phyloP scores from a whole-genome alignment of 1,284 basidiomycete species.

The Sphagnurus paluster region DNA sequence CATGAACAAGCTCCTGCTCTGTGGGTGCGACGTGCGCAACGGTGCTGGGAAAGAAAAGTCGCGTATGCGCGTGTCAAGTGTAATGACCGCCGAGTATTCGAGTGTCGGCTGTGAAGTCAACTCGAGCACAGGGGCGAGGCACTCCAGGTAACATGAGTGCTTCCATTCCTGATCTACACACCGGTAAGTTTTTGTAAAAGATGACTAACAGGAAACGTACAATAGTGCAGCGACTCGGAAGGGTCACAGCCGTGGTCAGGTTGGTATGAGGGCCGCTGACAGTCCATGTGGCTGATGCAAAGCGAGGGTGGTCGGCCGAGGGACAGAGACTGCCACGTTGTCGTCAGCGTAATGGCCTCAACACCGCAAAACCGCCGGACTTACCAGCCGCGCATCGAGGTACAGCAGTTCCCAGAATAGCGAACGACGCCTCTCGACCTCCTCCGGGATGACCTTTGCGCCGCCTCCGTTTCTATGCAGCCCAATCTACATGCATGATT shows the following conservation, averaged over 20 bases:
- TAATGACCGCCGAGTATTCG: constrained; percentile 51
- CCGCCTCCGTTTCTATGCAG: constrained; percentile 50
- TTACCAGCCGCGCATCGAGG: constrained; percentile 43
- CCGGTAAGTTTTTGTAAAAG: too few species aligned
- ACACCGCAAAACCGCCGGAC: constrained; percentile 16
- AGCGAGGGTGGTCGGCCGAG: constrained; percentile 45
- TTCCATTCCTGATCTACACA: constrained; percentile 61
- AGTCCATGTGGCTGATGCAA: constrained; percentile 42
- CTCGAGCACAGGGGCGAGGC: constrained; percentile 57
- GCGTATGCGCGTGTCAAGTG: constrained; percentile 58
- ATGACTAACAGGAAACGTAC: constrained; percentile 23
- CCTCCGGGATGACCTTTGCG: constrained; percentile 44
- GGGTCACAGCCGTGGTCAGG: constrained; percentile 34
- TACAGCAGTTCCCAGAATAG: constrained; percentile 48
- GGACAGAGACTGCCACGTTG: constrained; percentile 36
- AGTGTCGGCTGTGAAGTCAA: constrained; percentile 52
- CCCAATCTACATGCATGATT: constrained; percentile 45
- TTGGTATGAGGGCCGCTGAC: constrained; percentile 40
- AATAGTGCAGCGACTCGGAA: constrained; percentile 37
- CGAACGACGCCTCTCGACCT: constrained; percentile 43
- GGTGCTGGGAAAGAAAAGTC: constrained; percentile 56
- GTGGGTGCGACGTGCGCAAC: constrained; percentile 32
- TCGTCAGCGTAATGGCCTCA: background rate
- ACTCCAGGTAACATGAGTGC: constrained; percentile 55
- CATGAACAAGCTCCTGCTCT: constrained; percentile 47